phyloP scores from a whole-genome alignment of 352 stramenopile species.

The Phytophthora capsici region DNA sequence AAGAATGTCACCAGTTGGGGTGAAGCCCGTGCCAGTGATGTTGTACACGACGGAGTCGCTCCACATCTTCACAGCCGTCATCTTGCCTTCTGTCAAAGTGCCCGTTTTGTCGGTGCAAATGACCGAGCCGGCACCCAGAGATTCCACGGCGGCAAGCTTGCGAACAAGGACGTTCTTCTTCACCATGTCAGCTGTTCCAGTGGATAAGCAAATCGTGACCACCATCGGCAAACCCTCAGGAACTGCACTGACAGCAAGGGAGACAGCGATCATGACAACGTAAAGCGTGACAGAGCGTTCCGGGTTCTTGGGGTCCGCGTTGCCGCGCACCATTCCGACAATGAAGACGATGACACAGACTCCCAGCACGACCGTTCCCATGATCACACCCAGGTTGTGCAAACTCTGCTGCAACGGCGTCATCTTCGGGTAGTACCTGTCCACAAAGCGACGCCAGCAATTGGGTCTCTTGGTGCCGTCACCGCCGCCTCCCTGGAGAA shows the following conservation, averaged over 20 bases:
- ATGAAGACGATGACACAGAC: conserved; percentile 92
- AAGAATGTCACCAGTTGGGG: conserved; percentile 62
- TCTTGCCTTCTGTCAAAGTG: conserved; percentile 90
- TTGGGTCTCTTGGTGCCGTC: conserved; percentile 53
- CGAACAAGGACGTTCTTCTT: conserved; percentile 87
- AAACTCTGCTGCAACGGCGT: conserved; percentile 93
- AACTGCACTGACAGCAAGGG: conserved; percentile 77
- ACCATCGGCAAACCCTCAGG: conserved; percentile 81
- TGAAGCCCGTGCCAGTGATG: conserved; percentile 61
- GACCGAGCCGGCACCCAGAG: conserved; percentile 91
- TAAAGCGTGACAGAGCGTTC: conserved; percentile 91
- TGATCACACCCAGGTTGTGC: conserved; percentile 94
- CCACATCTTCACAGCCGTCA: conserved; percentile 84
- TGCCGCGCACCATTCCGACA: conserved; percentile 82
- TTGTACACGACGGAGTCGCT: conserved; percentile 59
- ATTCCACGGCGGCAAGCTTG: conserved; percentile 81
- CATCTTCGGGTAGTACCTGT: conserved; percentile 76
- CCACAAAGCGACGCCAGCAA: conserved; percentile 57
- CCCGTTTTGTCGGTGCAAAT: conserved; percentile 95
- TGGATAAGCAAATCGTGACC: conserved; percentile 79
- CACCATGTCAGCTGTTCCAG: conserved; percentile 75
- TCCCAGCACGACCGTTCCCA: conserved; percentile 89
- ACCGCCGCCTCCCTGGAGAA: conserved; percentile 45
- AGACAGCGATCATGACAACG: conserved; percentile 96
- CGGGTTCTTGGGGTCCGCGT: conserved; percentile 71